Evolutionary conservation across 495 filamentous ascomycete genomes (phyloP).

Genomic region (Penicillium psychrofluorescens): DNA sequence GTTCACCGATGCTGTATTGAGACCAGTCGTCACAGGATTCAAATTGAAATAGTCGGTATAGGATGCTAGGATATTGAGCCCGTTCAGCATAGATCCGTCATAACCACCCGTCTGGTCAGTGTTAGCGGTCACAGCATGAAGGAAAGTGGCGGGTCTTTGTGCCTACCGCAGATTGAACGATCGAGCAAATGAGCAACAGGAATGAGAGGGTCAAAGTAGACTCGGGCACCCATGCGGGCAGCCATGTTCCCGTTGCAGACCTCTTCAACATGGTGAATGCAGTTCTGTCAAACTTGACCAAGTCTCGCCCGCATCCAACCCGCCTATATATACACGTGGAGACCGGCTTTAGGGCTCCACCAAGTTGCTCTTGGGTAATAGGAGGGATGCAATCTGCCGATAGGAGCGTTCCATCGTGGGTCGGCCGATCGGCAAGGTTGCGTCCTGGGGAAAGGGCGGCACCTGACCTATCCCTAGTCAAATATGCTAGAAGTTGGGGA

Average conservation of each 20-base stretch:
- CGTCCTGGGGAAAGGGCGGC: too few relatives aligned
- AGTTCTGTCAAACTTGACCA: too few relatives aligned
- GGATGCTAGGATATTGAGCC: conserved; percentile 41
- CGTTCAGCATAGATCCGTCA: conserved; percentile 46
- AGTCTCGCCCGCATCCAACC: too few relatives aligned
- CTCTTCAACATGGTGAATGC: conserved; percentile 21
- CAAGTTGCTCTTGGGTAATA: too few relatives aligned
- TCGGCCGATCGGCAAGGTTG: too few relatives aligned
- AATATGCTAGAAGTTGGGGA: too few relatives aligned
- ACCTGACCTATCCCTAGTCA: too few relatives aligned
- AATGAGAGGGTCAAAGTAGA: conserved; percentile 31
- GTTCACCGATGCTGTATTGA: conserved; percentile 41
- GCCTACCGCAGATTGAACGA: conserved; percentile 38
- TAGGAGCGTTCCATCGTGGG: conserved; percentile 1
- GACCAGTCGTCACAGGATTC: conserved; percentile 30
- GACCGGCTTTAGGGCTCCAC: too few relatives aligned
- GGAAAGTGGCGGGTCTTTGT: not conserved
- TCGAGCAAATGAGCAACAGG: conserved; percentile 37
- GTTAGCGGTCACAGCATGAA: not conserved
- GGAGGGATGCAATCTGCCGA: not conserved
- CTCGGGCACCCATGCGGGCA: conserved; percentile 45
- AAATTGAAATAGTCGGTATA: conserved; percentile 46
- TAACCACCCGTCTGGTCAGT: conserved; percentile 31
- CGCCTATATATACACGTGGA: too few relatives aligned
- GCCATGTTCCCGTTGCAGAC: conserved; percentile 39